These are phyloP conservation scores for Nemophila menziesii DNA, from an alignment of 257 asterid genomes.

Conservation along the genomic window DNA sequence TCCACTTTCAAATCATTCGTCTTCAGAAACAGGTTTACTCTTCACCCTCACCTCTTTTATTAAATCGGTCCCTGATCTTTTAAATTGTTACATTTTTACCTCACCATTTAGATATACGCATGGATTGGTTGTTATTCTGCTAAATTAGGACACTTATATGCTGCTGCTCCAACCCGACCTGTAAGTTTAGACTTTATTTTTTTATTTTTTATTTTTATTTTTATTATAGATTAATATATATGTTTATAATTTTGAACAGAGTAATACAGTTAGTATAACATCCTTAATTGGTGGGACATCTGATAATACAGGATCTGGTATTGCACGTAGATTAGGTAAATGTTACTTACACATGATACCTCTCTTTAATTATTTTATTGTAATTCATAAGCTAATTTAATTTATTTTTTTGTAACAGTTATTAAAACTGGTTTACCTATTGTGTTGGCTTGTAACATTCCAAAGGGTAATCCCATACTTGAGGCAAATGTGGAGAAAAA, in stretches of 20 bases:
- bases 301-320: slow-evolving; percentile 75
- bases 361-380: not conserved
- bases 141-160: slow-evolving; percentile 78
- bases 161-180: slow-evolving; percentile 72
- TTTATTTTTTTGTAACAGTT: slow-evolving; percentile 42
- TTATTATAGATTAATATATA: not conserved
- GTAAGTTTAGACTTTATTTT: slow-evolving; percentile 32
- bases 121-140: slow-evolving; percentile 91
- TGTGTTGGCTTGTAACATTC: slow-evolving; percentile 71
- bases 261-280: slow-evolving; percentile 47
- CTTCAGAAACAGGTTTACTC: slow-evolving; percentile 65
- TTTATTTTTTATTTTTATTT: not conserved
- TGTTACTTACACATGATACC: slow-evolving; percentile 3
- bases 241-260: slow-evolving; percentile 32
- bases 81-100: not conserved
- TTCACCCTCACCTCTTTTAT: not conserved
- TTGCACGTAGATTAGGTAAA: slow-evolving; percentile 85
- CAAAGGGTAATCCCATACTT: slow-evolving; percentile 72
- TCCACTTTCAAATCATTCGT: slow-evolving; percentile 75
- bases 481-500: slow-evolving; percentile 87
- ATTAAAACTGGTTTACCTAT: slow-evolving; percentile 68
- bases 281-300: slow-evolving; percentile 69
- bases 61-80: not conserved
- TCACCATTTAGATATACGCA: slow-evolving; percentile 48
- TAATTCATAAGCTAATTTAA: slow-evolving; percentile 16